phyloP scores from a whole-genome alignment of 2,329 filamentous ascomycete species.

The Scorias spongiosa region DNA sequence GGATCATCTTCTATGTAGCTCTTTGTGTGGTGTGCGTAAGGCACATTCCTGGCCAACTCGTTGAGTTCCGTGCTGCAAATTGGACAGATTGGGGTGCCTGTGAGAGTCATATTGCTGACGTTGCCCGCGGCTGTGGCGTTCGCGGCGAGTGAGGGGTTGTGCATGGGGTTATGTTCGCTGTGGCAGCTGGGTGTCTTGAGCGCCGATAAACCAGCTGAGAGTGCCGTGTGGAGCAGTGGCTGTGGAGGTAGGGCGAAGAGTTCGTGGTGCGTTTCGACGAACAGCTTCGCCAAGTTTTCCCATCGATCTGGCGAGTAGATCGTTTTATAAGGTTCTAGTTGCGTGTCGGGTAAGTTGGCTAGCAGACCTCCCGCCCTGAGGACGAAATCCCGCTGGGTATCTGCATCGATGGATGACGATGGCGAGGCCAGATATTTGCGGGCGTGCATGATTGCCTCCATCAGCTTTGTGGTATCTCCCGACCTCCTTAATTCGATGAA shows the following conservation, averaged over 20 bases:
- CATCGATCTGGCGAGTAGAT: not conserved
- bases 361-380: constrained; percentile 68
- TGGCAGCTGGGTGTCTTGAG: constrained; percentile 94
- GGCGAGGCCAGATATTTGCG: constrained; percentile 58
- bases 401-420: constrained; percentile 17
- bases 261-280: constrained; percentile 70
- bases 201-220: constrained; percentile 80
- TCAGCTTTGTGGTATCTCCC: constrained; percentile 45
- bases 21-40: constrained; percentile 90
- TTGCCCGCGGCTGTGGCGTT: constrained; percentile 41
- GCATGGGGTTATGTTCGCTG: constrained; percentile 40
- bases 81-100: constrained; percentile 64
- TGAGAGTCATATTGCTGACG: constrained; percentile 35
- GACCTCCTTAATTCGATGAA: constrained; percentile 80
- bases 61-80: constrained; percentile 95
- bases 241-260: constrained; percentile 62
- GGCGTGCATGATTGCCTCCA: constrained; percentile 69
- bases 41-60: constrained; percentile 71
- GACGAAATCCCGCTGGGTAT: constrained; percentile 50
- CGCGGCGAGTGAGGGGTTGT: constrained; percentile 27
- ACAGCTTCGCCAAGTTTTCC: constrained; percentile 35
- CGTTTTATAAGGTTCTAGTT: constrained; percentile 45
- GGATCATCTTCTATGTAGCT: constrained; percentile 82
- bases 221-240: constrained; percentile 77
- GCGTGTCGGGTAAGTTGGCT: constrained; percentile 51